These are phyloP conservation scores for Kodamaea fungicola DNA, from an alignment of 1,139 yeast species.

Conservation along the genomic window DNA sequence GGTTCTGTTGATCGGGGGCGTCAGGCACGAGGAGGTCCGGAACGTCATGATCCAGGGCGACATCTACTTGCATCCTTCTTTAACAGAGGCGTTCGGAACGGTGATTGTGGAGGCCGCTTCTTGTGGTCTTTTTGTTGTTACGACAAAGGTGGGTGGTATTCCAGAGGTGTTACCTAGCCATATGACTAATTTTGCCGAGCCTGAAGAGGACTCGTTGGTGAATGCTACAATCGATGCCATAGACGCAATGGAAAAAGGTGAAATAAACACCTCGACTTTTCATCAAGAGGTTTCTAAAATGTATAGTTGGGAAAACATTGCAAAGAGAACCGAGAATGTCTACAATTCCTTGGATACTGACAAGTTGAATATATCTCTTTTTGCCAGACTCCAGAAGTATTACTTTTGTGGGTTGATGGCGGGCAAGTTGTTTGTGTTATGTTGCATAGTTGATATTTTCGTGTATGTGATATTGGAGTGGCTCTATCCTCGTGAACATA, in stretches of 20 bases:
- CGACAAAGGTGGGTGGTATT: slow-evolving; percentile 96
- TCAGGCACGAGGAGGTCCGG: slow-evolving; percentile 88
- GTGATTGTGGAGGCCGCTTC: slow-evolving; percentile 97
- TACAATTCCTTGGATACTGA: slow-evolving; percentile 55
- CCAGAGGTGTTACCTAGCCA: slow-evolving; percentile 93
- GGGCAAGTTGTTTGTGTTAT: slow-evolving; percentile 73
- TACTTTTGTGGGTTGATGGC: slow-evolving; percentile 82
- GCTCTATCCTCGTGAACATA: slow-evolving; percentile 61
- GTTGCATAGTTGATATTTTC: slow-evolving; percentile 76
- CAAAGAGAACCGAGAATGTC: slow-evolving; percentile 78
- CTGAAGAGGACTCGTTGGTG: slow-evolving; percentile 75
- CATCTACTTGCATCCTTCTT: slow-evolving; percentile 87
- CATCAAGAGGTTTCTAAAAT: slow-evolving; percentile 74
- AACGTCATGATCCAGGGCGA: slow-evolving; percentile 93
- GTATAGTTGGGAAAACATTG: slow-evolving; percentile 95
- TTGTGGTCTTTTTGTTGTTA: slow-evolving; percentile 89
- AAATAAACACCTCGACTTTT: slow-evolving; percentile 69
- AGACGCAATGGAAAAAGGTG: slow-evolving; percentile 48
- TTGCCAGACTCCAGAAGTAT: slow-evolving; percentile 50
- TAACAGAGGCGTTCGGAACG: slow-evolving; percentile 98
- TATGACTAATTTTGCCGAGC: slow-evolving; percentile 91
- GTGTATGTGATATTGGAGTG: slow-evolving; percentile 62
- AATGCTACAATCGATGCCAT: slow-evolving; percentile 69
- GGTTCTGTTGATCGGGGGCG: slow-evolving; percentile 80
- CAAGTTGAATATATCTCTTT: slow-evolving; percentile 46